Evolutionary conservation across 2,329 filamentous ascomycete genomes (phyloP).

Genomic region (Phyllosticta citrichinensis): DNA sequence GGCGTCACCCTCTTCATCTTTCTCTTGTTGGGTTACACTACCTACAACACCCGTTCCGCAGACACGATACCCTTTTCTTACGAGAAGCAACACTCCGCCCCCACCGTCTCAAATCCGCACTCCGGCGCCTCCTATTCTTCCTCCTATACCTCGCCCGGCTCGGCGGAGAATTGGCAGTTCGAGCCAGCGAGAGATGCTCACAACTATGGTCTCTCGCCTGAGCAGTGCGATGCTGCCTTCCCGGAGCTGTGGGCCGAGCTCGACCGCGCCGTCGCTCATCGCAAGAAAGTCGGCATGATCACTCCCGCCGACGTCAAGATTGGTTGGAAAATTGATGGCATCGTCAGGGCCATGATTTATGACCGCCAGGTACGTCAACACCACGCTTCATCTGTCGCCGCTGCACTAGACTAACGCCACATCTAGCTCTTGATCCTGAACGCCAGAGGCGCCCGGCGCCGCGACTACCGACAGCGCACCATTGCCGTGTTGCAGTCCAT

Average conservation of each 20-base stretch:
- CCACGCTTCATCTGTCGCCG: neutral
- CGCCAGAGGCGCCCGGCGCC: slow-evolving; percentile 13
- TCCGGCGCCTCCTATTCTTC: neutral
- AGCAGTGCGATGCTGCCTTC: slow-evolving; percentile 18
- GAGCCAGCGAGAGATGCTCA: slow-evolving; percentile 12
- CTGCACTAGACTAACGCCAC: neutral
- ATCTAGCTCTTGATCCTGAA: slow-evolving; percentile 26
- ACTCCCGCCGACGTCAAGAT: slow-evolving; percentile 17
- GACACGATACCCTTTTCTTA: slow-evolving; percentile 8
- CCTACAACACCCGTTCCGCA: slow-evolving; percentile 6
- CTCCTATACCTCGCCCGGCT: neutral
- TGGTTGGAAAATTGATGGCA: slow-evolving; percentile 15
- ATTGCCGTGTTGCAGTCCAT: slow-evolving; percentile 45
- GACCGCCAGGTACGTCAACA: slow-evolving; percentile 16
- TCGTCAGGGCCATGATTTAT: slow-evolving; percentile 21
- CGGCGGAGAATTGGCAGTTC: slow-evolving; percentile 7
- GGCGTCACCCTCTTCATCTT: slow-evolving; percentile 10
- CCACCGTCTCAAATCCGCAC: neutral
- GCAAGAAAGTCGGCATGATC: slow-evolving; percentile 15
- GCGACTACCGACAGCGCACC: slow-evolving; percentile 18
- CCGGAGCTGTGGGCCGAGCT: slow-evolving; percentile 18
- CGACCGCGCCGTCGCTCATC: slow-evolving; percentile 15
- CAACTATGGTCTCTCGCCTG: slow-evolving; percentile 14
- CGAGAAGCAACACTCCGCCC: neutral
- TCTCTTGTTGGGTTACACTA: slow-evolving; percentile 10